phyloP scores from a whole-genome alignment of 257 asterid species.

The Osmanthus fragrans region DNA sequence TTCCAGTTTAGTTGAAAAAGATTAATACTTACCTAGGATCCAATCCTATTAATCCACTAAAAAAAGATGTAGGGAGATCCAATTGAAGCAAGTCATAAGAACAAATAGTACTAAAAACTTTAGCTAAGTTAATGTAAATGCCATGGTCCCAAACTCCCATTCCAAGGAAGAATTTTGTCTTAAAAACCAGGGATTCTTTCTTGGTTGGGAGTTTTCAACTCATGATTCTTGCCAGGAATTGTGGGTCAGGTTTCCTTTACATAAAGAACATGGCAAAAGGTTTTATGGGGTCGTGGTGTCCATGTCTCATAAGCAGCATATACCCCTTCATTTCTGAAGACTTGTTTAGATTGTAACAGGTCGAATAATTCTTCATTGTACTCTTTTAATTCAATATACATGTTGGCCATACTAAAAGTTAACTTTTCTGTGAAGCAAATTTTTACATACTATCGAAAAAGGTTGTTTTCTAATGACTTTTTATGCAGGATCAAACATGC shows the following conservation, averaged over 20 bases:
- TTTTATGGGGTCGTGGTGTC: slow-evolving; percentile 34
- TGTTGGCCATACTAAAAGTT: neutral
- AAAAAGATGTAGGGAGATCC: neutral
- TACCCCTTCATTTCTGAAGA: neutral
- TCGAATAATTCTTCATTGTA: neutral
- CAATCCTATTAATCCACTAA: neutral
- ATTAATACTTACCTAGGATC: neutral
- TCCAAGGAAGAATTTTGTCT: slow-evolving; percentile 50
- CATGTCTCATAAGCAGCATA: slow-evolving; percentile 9
- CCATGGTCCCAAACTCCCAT: slow-evolving; percentile 35
- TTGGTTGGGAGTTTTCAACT: slow-evolving; percentile 42
- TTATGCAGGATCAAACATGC: no score
- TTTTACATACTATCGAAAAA: no score
- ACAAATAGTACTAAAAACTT: neutral
- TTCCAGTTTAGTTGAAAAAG: neutral
- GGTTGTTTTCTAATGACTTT: no score
- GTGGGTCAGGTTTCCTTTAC: slow-evolving; percentile 54
- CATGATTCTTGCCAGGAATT: slow-evolving; percentile 60
- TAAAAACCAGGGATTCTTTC: slow-evolving; percentile 53
- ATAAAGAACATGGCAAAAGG: slow-evolving; percentile 29
- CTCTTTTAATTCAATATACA: neutral
- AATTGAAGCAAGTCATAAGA: neutral
- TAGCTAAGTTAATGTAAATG: neutral
- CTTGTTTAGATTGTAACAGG: neutral
- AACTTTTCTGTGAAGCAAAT: no score